Base-by-base conservation (phyloP, 2,329 filamentous ascomycete species). In the Rutstroemia sp. region DNA sequence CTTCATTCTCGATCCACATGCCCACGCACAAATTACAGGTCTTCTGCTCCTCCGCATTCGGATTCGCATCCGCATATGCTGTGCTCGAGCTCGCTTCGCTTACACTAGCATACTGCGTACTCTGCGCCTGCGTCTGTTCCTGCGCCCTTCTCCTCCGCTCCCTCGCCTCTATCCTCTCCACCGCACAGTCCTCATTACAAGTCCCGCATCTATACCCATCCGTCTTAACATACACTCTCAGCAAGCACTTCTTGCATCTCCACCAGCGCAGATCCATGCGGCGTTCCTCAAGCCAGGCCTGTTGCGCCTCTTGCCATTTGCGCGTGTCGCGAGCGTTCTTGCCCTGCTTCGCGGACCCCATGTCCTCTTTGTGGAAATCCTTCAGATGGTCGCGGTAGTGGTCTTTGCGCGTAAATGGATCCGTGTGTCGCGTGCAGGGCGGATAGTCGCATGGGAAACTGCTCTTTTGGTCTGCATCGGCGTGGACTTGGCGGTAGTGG, bases 371-470 rank as follows among this genome's bases (percentile, higher is more conserved):
- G 60, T 79, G 77, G 56, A 70, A 77, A 50, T 76, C 74, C 25
- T 76, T 67, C 42, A 75, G 65, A 58, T 80, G 77, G 57, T 79
- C 76, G 19, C 72, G 67, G 47, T 75, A 70, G 61, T 79, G 77
- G 57, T 80, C 77, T 51, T 73, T 71, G 8, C 76, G 66, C 1
- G 70, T 73, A 58, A 79, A 79, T 0, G 75, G 71, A 16, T 66
- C 61, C 0, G 57, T 52, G 0, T 63, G 61, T 2, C 71, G 61
- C 27, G 51, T 48, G 48, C 73, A 74, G 10, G 59, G 63, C 1
- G 51, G 48, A 21, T 64, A 65, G 23, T 65, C 59, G 58, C 73
- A 75, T 12, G 60, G 60, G 44, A 67, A 65, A 16, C 57, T 58
- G 10, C 62, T 45, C 19, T 61, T 59, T 5, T 60, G 56, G 8